Evolutionary conservation across 306 rosid genomes (phyloP), one percentile per base, ranked within the genome.

Genomic region (Cucurbita pepo): DNA sequence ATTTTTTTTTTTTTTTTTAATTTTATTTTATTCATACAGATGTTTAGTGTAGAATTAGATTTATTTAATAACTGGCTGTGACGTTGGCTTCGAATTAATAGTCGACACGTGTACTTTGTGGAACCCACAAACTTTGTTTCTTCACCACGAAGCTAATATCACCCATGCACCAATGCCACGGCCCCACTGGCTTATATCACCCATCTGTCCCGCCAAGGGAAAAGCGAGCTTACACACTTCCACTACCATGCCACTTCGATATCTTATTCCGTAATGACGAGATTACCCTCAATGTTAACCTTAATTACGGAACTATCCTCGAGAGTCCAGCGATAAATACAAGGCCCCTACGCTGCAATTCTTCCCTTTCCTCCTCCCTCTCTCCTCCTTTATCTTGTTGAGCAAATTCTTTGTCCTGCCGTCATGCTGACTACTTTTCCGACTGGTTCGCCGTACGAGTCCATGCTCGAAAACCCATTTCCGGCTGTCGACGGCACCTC

Each of bases 361-460:
- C 90, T 81, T 94, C 99, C 99, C 82, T 94, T 94, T 91, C 91
- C 79, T 78, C 81, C 79, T 66, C 53, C 71, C 16, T 63, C 86
- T 84, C 77, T 77, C 63, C 83, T 64, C 83, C 78, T 67, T 47
- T 48, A 50, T 36, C 45, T 69, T 21, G 71, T 77, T 44, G 0
- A n/a, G 74, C 44, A 43, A 37, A 67, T 45, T 77, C 73, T 16
- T 75, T 34, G 7, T 72, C 53, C 73, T 58, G 73, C 11, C 36
- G 77, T 79, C 86, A 94, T 94, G 99, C 40, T 86, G 61, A 84
- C 95, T 62, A 53, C 87, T 71, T 73, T 83, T 77, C 62, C 84
- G 0, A 3, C 81, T 70, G 72, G 78, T 54, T 71, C 78, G 1
- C 63, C 81, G 34, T 62, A 72, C 75, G 84, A 90, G 36, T 21